Conservation (phyloP, 1,284 basidiomycete species). For the Cryptococcus neoformans region DNA sequence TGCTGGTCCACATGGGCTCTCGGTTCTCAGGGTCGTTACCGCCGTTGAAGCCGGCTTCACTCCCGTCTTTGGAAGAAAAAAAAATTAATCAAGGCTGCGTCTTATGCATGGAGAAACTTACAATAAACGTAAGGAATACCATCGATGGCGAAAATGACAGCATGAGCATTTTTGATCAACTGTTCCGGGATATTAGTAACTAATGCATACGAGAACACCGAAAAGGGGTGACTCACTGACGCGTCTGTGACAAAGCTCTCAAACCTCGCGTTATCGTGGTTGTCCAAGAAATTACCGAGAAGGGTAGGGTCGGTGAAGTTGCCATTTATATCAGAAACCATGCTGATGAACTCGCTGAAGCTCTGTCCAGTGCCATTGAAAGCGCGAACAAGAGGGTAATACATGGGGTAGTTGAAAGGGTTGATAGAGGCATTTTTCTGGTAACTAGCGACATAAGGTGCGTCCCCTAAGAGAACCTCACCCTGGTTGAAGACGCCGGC, state of each 20-base stretch:
- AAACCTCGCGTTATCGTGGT: constrained; percentile 52
- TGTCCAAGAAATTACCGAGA: constrained; percentile 48
- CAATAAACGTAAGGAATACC: constrained; percentile 59
- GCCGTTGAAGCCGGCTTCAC: constrained; percentile 53
- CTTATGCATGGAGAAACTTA: not conserved
- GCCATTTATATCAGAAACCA: constrained; percentile 8
- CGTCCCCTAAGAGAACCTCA: constrained; percentile 45
- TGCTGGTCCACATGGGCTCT: constrained; percentile 48
- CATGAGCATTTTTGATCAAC: constrained; percentile 52
- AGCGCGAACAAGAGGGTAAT: constrained; percentile 50
- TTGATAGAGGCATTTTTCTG: constrained; percentile 51
- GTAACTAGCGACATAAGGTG: constrained; percentile 38
- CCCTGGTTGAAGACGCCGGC: constrained; percentile 51
- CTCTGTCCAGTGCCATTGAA: constrained; percentile 27
- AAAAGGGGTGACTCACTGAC: constrained; percentile 14
- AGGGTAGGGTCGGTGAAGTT: constrained; percentile 39
- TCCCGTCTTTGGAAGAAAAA: constrained; percentile 5
- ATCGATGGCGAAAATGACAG: constrained; percentile 51
- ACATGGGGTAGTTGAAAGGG: constrained; percentile 59
- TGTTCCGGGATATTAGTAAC: constrained; percentile 1
- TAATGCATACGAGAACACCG: no score
- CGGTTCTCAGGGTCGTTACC: constrained; percentile 48
- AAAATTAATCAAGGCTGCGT: not conserved
- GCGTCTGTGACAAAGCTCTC: constrained; percentile 21
- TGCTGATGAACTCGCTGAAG: constrained; percentile 20